Evolutionary conservation across 805 yeast genomes (phyloP).

Genomic region (Pichia heedii): DNA sequence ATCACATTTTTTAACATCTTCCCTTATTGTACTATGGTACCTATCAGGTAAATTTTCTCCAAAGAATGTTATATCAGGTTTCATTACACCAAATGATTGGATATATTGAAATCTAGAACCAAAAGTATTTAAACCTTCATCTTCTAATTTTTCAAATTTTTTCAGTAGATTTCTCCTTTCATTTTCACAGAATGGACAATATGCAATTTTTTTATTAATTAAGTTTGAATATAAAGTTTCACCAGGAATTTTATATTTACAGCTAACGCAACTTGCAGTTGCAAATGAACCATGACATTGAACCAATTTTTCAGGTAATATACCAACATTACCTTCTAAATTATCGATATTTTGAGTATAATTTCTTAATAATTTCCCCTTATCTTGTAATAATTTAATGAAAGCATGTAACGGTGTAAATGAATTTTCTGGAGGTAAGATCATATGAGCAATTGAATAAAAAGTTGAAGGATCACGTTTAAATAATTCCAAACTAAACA

Average conservation of each 20-base stretch:
- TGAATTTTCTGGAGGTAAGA: slow-evolving; percentile 60
- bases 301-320: slow-evolving; percentile 53
- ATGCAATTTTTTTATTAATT: slow-evolving; percentile 49
- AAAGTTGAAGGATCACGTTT: slow-evolving; percentile 69
- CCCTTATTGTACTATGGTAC: slow-evolving; percentile 50
- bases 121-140: slow-evolving; percentile 18
- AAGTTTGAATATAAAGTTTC: slow-evolving; percentile 52
- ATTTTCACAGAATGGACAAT: slow-evolving; percentile 58
- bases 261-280: slow-evolving; percentile 73
- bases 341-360: slow-evolving; percentile 91
- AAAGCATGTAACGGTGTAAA: slow-evolving; percentile 78
- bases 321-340: slow-evolving; percentile 73
- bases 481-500: slow-evolving; percentile 68
- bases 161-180: slow-evolving; percentile 29
- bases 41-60: slow-evolving; percentile 73
- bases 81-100: slow-evolving; percentile 69
- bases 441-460: slow-evolving; percentile 78
- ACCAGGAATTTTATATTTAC: slow-evolving; percentile 61
- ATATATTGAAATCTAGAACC: slow-evolving; percentile 24
- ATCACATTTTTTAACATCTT: slow-evolving; percentile 65
- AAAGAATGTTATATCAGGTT: slow-evolving; percentile 89
- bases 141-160: slow-evolving; percentile 25
- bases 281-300: slow-evolving; percentile 95
- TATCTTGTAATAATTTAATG: slow-evolving; percentile 62
- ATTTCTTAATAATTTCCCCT: slow-evolving; percentile 68